Evolutionary conservation across 352 stramenopile species (phyloP).

Genomic region (Phytophthora vignae): DNA sequence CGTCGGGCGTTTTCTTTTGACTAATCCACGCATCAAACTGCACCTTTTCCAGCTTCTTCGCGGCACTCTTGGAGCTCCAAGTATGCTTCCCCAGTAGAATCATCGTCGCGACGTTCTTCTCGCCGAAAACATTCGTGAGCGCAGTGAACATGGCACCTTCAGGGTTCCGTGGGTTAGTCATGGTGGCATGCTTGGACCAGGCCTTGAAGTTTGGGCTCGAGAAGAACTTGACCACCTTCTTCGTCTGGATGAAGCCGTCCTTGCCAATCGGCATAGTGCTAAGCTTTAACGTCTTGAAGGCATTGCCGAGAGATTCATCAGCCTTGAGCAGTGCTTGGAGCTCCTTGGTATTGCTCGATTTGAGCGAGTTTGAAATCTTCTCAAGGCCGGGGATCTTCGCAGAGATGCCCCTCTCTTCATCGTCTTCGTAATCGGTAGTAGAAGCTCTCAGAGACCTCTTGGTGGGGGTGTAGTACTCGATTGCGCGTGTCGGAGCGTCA

Average conservation of each 20-base stretch:
- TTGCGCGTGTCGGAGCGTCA: too few relatives aligned
- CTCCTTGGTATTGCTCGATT: not conserved
- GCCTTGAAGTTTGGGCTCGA: constrained; percentile 3
- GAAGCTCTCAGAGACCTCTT: too few relatives aligned
- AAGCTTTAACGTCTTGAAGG: not conserved
- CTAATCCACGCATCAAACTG: not conserved
- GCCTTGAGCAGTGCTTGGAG: not conserved
- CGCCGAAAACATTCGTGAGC: not conserved
- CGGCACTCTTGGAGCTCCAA: not conserved
- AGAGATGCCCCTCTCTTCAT: not conserved
- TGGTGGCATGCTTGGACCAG: not conserved
- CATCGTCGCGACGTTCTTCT: constrained; percentile 10
- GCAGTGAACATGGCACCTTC: not conserved
- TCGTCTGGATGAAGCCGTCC: not conserved
- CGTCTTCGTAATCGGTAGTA: too few relatives aligned
- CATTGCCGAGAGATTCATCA: not conserved
- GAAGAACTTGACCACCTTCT: constrained; percentile 2
- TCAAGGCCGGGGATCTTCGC: not conserved
- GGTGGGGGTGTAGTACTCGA: too few relatives aligned
- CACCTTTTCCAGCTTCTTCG: not conserved
- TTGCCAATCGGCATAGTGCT: not conserved
- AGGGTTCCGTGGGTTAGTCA: not conserved
- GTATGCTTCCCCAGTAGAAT: not conserved
- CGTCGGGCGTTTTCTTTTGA: too few relatives aligned
- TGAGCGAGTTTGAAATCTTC: not conserved